Evolutionary conservation across 495 filamentous ascomycete genomes (phyloP).

Genomic region (Aspergillus leporis): DNA sequence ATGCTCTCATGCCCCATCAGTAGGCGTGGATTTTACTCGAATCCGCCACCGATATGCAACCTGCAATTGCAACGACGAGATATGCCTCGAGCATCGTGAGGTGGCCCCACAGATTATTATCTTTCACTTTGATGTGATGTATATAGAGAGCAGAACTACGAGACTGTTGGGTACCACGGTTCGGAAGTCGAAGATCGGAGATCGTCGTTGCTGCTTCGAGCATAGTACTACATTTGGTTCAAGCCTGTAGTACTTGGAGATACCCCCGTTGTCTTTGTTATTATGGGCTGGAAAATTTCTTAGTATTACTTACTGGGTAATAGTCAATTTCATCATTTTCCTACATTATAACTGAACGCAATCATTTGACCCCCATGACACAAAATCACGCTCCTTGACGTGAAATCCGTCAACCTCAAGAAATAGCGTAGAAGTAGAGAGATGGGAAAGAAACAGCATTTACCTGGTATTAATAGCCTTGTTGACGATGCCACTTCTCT

Average conservation of each 20-base stretch:
- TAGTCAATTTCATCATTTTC: neutral
- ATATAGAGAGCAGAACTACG: neutral
- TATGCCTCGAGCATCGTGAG: neutral
- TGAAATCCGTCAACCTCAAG: too few relatives aligned
- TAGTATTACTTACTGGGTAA: neutral
- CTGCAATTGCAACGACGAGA: neutral
- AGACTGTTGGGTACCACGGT: neutral
- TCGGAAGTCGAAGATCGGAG: neutral
- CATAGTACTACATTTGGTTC: neutral
- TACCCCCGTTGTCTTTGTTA: neutral
- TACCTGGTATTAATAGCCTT: conserved; percentile 58
- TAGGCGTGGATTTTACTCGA: neutral
- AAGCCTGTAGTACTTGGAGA: neutral
- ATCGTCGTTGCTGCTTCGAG: neutral
- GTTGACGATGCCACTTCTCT: conserved; percentile 77
- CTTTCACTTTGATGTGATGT: neutral
- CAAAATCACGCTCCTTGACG: neutral
- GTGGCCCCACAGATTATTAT: neutral
- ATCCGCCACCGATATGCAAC: neutral
- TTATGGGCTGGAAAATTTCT: neutral
- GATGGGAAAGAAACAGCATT: neutral
- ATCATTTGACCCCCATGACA: neutral
- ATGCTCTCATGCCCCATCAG: neutral
- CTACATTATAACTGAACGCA: neutral
- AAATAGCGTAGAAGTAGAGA: neutral